phyloP scores from a whole-genome alignment of 2,329 filamentous ascomycete genomes.

The Botrytis fabae region DNA sequence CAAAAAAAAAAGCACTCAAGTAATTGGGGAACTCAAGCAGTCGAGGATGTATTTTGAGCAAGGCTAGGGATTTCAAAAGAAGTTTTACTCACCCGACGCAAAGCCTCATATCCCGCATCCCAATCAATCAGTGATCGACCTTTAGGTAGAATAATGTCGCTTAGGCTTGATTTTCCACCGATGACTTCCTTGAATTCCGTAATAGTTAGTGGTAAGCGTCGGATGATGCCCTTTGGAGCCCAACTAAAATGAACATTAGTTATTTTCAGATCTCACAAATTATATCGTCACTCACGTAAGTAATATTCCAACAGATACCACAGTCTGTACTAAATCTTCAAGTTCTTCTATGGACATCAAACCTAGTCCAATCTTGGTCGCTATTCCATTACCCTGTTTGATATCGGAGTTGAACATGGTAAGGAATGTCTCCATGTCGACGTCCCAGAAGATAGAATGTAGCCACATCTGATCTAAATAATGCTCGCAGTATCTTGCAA shows the following conservation, averaged over 20 bases:
- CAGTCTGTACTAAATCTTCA: neutral
- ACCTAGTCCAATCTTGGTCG: neutral
- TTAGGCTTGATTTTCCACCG: neutral
- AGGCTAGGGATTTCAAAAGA: neutral
- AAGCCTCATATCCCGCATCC: neutral
- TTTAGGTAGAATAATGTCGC: neutral
- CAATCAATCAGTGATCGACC: neutral
- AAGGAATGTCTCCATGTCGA: neutral
- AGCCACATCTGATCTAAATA: neutral
- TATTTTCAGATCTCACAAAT: neutral
- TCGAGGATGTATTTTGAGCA: neutral
- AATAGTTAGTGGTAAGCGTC: neutral
- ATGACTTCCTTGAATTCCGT: neutral
- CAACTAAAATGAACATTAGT: neutral
- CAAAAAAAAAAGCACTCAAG: neutral
- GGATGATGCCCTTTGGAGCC: slow-evolving; percentile 1
- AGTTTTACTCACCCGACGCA: neutral
- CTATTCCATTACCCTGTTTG: no score
- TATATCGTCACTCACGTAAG: neutral
- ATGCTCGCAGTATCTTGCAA: fast-evolving
- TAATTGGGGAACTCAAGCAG: no score
- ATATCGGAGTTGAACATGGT: neutral
- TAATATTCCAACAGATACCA: neutral
- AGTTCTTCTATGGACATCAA: neutral
- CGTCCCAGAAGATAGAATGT: neutral